Evolutionary conservation across 805 yeast species (phyloP).

Genomic region (Henningerozyma blattae): DNA sequence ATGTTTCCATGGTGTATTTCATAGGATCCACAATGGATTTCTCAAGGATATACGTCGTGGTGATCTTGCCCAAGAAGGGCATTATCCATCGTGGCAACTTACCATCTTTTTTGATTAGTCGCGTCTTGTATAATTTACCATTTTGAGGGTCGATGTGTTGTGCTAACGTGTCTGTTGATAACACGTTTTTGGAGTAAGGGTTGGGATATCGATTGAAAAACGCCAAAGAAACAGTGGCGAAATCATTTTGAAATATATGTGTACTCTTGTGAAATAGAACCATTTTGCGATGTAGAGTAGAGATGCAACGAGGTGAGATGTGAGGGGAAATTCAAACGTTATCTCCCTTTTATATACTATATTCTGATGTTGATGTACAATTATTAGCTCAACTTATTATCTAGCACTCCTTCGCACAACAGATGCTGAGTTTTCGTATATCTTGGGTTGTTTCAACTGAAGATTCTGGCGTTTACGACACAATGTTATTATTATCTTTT

Average conservation of each 20-base stretch:
- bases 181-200: constrained; percentile 79
- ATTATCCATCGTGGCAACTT: constrained; percentile 68
- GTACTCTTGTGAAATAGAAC: constrained; percentile 47
- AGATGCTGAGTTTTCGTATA: no score
- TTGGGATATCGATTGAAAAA: constrained; percentile 60
- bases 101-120: constrained; percentile 68
- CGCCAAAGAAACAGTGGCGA: constrained; percentile 63
- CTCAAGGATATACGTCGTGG: constrained; percentile 76
- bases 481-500: no score
- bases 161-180: constrained; percentile 68
- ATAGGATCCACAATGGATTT: constrained; percentile 59
- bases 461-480: no score
- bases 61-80: constrained; percentile 58
- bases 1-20: constrained; percentile 43
- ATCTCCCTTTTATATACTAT: no score
- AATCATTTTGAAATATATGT: constrained; percentile 53
- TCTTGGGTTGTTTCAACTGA: no score
- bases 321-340: no score
- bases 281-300: constrained; percentile 28
- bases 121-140: constrained; percentile 60
- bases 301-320: no score
- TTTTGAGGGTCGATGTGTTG: constrained; percentile 41
- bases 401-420: no score
- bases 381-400: no score
- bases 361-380: no score